Percentiles rank a stretch among this genome's conserved stretches.
These are phyloP conservation scores for Pseudogymnoascus sp. DNA, from an alignment of 2,329 filamentous ascomycete species.

Conservation along the genomic window DNA sequence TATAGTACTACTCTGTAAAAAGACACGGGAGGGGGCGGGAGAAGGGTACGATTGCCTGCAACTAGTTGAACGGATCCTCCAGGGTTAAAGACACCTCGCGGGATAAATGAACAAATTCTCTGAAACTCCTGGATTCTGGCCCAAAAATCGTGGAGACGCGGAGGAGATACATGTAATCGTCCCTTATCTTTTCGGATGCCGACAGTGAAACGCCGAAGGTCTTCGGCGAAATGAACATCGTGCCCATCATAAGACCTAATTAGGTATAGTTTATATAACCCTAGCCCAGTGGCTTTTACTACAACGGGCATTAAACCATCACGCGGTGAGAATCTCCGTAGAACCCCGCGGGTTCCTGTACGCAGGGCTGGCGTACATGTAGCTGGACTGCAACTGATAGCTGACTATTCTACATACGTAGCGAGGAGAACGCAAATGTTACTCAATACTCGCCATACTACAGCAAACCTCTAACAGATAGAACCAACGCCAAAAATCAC, in stretches of 20 bases:
- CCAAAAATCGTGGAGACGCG: not conserved
- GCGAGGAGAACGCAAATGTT: no score
- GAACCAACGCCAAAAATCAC: no score
- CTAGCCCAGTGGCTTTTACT: not conserved
- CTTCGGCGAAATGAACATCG: not conserved
- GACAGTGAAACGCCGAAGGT: not conserved
- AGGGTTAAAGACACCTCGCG: not conserved
- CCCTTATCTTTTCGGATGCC: not conserved
- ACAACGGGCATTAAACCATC: not conserved
- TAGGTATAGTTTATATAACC: not conserved
- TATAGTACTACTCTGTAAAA: not conserved
- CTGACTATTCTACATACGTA: no score
- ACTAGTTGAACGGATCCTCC: not conserved
- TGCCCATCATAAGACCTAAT: not conserved
- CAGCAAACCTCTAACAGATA: no score
- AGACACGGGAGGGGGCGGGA: not conserved
- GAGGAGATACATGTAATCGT: not conserved
- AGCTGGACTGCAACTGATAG: no score
- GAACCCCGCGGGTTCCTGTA: no score
- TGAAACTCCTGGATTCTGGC: not conserved
- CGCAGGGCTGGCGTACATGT: no score
- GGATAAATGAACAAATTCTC: not conserved
- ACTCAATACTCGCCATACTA: no score
- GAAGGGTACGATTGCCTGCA: not conserved
- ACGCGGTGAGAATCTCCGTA: no score